Conservation (phyloP, 352 stramenopile genomes). For the Globisporangium barbulae region DNA sequence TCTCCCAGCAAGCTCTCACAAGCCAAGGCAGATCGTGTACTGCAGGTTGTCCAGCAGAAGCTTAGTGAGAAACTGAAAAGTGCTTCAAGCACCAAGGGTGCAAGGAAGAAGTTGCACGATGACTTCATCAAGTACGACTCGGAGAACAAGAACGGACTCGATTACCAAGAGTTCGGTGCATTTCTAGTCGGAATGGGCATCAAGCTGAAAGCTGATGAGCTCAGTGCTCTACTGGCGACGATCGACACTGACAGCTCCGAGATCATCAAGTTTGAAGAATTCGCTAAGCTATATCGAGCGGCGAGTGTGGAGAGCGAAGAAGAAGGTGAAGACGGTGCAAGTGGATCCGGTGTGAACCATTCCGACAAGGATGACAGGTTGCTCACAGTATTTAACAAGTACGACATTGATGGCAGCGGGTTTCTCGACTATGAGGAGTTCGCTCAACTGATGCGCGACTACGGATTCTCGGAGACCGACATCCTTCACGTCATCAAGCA, state of each 20-base stretch:
- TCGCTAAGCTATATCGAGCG: slow-evolving; percentile 21
- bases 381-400: slow-evolving; percentile 30
- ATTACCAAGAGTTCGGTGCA: slow-evolving; percentile 60
- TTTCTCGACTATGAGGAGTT: slow-evolving; percentile 34
- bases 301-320: neutral
- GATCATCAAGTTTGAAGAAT: slow-evolving; percentile 46
- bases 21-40: slow-evolving; percentile 21
- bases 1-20: slow-evolving; percentile 3
- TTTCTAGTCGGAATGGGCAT: slow-evolving; percentile 54
- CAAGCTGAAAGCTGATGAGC: slow-evolving; percentile 42
- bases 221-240: slow-evolving; percentile 32
- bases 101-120: slow-evolving; percentile 20
- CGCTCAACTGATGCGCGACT: slow-evolving; percentile 29
- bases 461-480: slow-evolving; percentile 28
- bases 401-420: slow-evolving; percentile 33
- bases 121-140: slow-evolving; percentile 55
- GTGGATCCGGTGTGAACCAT: slow-evolving; percentile 3
- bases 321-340: neutral
- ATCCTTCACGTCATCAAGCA: slow-evolving; percentile 28
- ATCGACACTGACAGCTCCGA: slow-evolving; percentile 45
- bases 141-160: slow-evolving; percentile 41
- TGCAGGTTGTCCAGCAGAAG: slow-evolving; percentile 23
- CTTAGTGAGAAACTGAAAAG: slow-evolving; percentile 24
- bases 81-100: slow-evolving; percentile 14
- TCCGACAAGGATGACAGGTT: slow-evolving; percentile 14